Conservation (phyloP, 1,284 basidiomycete genomes). For the Sphagnurus paluster region DNA sequence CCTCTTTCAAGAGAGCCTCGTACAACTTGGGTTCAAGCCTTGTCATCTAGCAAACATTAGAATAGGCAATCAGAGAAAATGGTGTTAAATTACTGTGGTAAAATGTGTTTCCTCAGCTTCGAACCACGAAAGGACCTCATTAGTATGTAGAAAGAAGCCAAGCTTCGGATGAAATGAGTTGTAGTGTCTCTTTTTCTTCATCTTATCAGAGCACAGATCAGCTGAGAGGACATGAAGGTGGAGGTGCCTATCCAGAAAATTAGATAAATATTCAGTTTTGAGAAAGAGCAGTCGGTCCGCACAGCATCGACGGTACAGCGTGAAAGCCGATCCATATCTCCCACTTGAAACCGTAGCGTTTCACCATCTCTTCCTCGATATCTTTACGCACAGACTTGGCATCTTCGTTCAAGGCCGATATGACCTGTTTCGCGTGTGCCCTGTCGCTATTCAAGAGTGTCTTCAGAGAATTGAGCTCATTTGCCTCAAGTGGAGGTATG, state of each 20-base stretch:
- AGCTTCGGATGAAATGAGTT: conserved; percentile 89
- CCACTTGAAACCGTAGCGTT: conserved; percentile 80
- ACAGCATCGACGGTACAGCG: conserved; percentile 78
- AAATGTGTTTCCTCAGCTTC: conserved; percentile 58
- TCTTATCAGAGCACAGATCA: conserved; percentile 70
- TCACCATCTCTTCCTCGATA: conserved; percentile 82
- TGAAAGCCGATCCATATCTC: conserved; percentile 86
- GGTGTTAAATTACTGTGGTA: conserved; percentile 37
- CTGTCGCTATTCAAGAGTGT: conserved; percentile 61
- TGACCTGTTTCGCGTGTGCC: conserved; percentile 49
- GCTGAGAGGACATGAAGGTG: conserved; percentile 88
- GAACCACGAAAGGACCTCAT: conserved; percentile 77
- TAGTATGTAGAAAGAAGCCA: conserved; percentile 85
- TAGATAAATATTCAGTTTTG: conserved; percentile 2
- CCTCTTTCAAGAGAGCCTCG: conserved; percentile 67
- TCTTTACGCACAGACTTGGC: conserved; percentile 55
- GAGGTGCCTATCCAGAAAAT: conserved; percentile 57
- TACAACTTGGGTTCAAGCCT: conserved; percentile 52
- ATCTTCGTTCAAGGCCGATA: conserved; percentile 58
- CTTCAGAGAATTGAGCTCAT: conserved; percentile 56
- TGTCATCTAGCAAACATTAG: conserved; percentile 43
- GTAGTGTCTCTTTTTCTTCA: conserved; percentile 95
- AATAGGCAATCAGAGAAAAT: conserved; percentile 4
- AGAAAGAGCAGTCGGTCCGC: conserved; percentile 32
- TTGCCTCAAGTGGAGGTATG: conserved; percentile 31